These are phyloP conservation scores for Cercospora nicotianae DNA, from an alignment of 2,329 filamentous ascomycete genomes.

Conservation along the genomic window DNA sequence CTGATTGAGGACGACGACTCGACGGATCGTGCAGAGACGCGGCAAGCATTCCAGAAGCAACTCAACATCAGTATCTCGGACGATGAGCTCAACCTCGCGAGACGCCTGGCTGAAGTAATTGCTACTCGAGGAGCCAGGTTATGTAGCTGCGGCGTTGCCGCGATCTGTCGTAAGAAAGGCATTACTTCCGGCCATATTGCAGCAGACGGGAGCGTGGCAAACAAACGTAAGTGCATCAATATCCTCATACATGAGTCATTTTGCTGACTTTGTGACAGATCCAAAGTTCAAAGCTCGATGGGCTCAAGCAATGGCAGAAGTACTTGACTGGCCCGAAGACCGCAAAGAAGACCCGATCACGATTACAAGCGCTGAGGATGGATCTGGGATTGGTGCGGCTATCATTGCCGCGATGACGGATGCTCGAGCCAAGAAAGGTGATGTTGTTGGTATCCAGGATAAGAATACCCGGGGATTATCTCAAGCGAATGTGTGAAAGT, in stretches of 20 bases:
- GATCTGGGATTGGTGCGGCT: constrained; percentile 44
- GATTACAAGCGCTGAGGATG: constrained; percentile 45
- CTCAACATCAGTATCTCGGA: constrained; percentile 28
- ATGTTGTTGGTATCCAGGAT: constrained; percentile 12
- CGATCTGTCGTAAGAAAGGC: neutral
- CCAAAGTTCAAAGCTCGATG: constrained; percentile 45
- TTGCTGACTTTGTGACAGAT: constrained; percentile 21
- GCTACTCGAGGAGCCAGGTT: constrained; percentile 11
- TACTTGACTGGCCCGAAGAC: constrained; percentile 39
- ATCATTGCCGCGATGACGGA: constrained; percentile 39
- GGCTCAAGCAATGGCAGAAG: constrained; percentile 44
- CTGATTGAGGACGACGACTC: constrained; percentile 69
- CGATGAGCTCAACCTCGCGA: neutral
- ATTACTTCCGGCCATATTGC: neutral
- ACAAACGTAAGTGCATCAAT: neutral
- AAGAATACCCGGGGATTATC: neutral
- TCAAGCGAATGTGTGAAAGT: neutral
- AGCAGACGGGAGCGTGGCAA: neutral
- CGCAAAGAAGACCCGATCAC: constrained; percentile 39
- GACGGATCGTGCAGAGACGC: constrained; percentile 26
- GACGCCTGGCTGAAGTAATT: neutral
- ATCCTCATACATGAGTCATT: neutral
- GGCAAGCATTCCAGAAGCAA: constrained; percentile 28
- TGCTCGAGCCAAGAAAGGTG: constrained; percentile 29
- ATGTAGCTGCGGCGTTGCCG: neutral